Conservation (phyloP, 306 rosid genomes). For the Prunus mira region DNA sequence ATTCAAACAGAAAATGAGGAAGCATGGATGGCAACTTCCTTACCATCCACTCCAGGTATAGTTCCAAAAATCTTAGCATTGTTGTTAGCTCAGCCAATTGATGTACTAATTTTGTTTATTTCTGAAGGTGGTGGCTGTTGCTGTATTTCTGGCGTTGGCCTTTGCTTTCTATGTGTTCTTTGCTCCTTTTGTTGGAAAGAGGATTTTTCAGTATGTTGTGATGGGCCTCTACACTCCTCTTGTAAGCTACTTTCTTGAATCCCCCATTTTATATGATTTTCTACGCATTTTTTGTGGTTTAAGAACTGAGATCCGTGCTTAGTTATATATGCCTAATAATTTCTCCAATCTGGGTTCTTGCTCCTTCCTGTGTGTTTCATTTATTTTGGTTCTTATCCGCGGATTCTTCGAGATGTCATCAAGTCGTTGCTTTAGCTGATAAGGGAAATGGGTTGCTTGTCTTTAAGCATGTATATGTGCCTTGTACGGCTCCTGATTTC, state of each 20-base stretch:
- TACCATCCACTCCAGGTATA: conserved; percentile 95
- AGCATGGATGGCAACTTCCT: conserved; percentile 96
- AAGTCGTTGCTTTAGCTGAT: conserved; percentile 10
- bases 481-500: conserved; percentile 13
- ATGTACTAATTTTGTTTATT: conserved; percentile 8
- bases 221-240: conserved; percentile 94
- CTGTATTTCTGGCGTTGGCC: conserved; percentile 91
- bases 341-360: conserved; percentile 18
- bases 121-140: conserved; percentile 90
- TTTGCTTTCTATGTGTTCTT: conserved; percentile 97
- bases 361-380: conserved; percentile 1
- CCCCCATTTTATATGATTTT: conserved; percentile 6
- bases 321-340: conserved; percentile 10
- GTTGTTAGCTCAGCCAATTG: conserved; percentile 10
- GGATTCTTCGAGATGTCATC: conserved; percentile 5
- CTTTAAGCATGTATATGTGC: not conserved
- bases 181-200: conserved; percentile 93
- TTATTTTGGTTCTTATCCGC: not conserved
- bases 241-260: conserved; percentile 42
- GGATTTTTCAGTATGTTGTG: conserved; percentile 69
- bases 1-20: conserved; percentile 70
- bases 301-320: conserved; percentile 58
- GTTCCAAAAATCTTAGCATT: conserved; percentile 3
- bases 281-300: conserved; percentile 20
- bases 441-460: conserved; percentile 16